Base-by-base conservation (phyloP, 1,139 yeast genomes). In the Yamadazyma dushanensis region DNA sequence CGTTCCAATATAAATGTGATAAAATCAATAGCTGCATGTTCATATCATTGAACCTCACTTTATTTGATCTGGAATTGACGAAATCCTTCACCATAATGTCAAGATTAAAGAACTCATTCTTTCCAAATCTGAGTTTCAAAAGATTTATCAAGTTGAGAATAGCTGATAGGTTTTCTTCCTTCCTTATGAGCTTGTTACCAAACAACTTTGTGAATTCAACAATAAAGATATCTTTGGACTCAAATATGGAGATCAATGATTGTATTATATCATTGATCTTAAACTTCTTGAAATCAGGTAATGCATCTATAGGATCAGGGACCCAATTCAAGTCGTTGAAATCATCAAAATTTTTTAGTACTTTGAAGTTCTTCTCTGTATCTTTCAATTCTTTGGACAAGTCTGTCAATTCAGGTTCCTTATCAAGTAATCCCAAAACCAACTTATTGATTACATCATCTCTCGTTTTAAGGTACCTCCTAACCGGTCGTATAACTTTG, bases 281-380 rank as follows among this genome's bases (percentile, higher is more conserved):
- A n/a, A 76, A 77, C 44, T 78, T 78, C 37, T 77, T 73, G 57
- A 88, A 87, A 55, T 89, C 96, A 0, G 95, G 86, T 7, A 94
- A 74, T 0, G 96, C 95, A 60, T 86, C 96, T n/a, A 85, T 73
- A 0, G 97, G 97, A 50, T 88, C 96, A 0, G 97, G 97, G 6
- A 61, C 63, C 97, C 97, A 90, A 20, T 73, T 66, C 3, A 82
- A 56, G 43, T 74, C 80, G 23, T 59, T 58, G 28, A 56, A 45
- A 38, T 71, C 77, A 36, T 72, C 75, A 13, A 52, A 29, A 18
- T 35, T 37, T 21, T 40, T 43, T 24, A 34, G 35, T 23, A 47
- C 42, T 31, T 33, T 46, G 41, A 36, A 34, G 18, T 35, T 40
- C 18, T 40, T 36, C 16, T 43, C 54, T 19, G 45, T 43, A 26